Conservation (phyloP, 2,329 filamentous ascomycete genomes). For the Cladophialophora carrionii region DNA sequence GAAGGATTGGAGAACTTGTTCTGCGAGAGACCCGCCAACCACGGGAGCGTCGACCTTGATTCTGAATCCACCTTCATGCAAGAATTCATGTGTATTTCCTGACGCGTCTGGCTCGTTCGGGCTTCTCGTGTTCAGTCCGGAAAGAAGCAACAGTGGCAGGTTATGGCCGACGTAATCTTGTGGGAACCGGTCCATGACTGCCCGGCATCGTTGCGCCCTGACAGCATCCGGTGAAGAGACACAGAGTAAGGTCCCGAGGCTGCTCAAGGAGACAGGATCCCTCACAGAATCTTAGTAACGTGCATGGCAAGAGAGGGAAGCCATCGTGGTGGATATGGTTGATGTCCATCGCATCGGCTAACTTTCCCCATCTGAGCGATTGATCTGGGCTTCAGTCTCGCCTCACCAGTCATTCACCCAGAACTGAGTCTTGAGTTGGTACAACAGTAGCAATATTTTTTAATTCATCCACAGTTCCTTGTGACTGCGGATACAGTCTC, state of each 20-base stretch:
- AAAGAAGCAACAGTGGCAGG: conserved; percentile 79
- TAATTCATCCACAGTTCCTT: not conserved
- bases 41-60: conserved; percentile 72
- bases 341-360: not conserved
- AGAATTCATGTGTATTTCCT: conserved; percentile 53
- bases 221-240: not conserved
- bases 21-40: conserved; percentile 67
- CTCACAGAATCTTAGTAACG: not conserved
- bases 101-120: conserved; percentile 42
- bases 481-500: not conserved
- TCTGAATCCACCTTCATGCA: conserved; percentile 61
- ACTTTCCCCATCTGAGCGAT: not conserved
- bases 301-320: not conserved
- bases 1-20: conserved; percentile 68
- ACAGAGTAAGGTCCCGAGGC: not conserved
- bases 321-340: not conserved
- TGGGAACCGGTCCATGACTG: conserved; percentile 52
- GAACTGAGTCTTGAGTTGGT: not conserved
- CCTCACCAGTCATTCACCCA: not conserved
- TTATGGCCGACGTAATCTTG: conserved; percentile 81
- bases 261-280: not conserved
- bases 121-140: conserved; percentile 64
- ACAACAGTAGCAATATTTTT: not conserved
- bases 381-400: not conserved
- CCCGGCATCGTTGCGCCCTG: conserved; percentile 22